Conservation (phyloP, 2,329 filamentous ascomycete genomes). For the Podosphaera aphanis region DNA sequence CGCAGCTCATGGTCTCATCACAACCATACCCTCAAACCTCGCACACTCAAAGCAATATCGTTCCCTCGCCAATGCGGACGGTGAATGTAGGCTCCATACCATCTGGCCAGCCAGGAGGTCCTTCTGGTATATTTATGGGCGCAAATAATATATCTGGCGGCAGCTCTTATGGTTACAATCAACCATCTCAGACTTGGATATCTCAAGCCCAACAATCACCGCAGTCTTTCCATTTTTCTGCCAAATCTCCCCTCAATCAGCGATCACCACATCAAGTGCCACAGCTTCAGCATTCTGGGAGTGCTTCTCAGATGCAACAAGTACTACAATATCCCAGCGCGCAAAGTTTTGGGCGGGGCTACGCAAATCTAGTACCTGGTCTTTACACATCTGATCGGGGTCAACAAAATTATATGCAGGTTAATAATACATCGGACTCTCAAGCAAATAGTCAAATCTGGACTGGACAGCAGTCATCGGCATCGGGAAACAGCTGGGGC, state of each 20-base stretch:
- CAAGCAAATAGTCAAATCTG: conserved; percentile 15
- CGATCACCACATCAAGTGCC: conserved; percentile 28
- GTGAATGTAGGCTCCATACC: conserved; percentile 34
- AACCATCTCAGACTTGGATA: conserved; percentile 39
- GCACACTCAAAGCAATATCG: conserved; percentile 47
- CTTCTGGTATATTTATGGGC: conserved; percentile 34
- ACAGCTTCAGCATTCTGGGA: conserved; percentile 33
- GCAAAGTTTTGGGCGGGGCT: conserved; percentile 34
- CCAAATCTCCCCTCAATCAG: conserved; percentile 18
- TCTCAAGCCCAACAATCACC: conserved; percentile 38
- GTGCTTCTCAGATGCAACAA: conserved; percentile 30
- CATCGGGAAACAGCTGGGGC: conserved; percentile 12
- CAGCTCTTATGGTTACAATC: conserved; percentile 34
- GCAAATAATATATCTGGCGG: conserved; percentile 19
- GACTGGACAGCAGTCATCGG: conserved; percentile 14
- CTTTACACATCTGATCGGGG: conserved; percentile 40
- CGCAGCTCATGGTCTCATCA: conserved; percentile 26
- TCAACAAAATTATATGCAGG: conserved; percentile 42
- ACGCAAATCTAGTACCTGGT: conserved; percentile 28
- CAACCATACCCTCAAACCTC: conserved; percentile 28
- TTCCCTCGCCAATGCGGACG: conserved; percentile 48
- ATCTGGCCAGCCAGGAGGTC: conserved; percentile 39
- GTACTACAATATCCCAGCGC: conserved; percentile 40
- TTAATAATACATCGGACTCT: conserved; percentile 22
- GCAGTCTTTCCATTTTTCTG: conserved; percentile 33